Base-by-base conservation (phyloP, 495 filamentous ascomycete genomes). In the Penicillium robsamsonii region DNA sequence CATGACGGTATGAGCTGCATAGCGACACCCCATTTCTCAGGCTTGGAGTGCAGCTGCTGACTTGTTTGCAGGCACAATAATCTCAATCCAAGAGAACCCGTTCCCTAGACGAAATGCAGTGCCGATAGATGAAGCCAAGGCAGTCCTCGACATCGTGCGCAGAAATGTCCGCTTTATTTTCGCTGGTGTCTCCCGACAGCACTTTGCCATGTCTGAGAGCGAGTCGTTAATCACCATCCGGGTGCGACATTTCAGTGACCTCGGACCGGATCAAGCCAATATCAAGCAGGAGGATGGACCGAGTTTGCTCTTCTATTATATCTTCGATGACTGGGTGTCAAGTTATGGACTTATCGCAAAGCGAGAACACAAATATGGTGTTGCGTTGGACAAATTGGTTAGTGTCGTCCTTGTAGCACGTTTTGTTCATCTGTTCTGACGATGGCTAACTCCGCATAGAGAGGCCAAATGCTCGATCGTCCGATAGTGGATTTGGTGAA, bases 311-410 rank as follows among this genome's bases (percentile, higher is more conserved):
- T 90, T 93, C 62, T 93, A 90, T 67, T 94, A 92, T 64, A 78
- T 96, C 6, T 95, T 94, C 60, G 91, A 96, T 61, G 90, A 94
- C 68, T 95, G 88, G 88, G 78, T 84, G 42, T 84, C 84, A 7
- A 86, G 80, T 56, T 89, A 87, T 63, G 74, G 76, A 22, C 74
- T 90, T 18, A 80, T 91, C 38, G 76, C 82, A 13, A 76, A 79
- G 38, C 73, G 79, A 33, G 81, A 87, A 53, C 80, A 85, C 53
- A 80, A 79, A 52, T 90, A 88, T 58, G 81, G 79, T 8, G 70
- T 74, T 7, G 67, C 79, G 43, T 74, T 91, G 25, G 77, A 82
- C 38, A 46, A 71, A 50, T 59, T 92, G 65, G 85, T 87, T 71
- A 55, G 75, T 67, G 22, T 12, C 30, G 17, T 15, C 12, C 4